Conservation (phyloP, 2,329 filamentous ascomycete genomes). For the Neonectria faginata region DNA sequence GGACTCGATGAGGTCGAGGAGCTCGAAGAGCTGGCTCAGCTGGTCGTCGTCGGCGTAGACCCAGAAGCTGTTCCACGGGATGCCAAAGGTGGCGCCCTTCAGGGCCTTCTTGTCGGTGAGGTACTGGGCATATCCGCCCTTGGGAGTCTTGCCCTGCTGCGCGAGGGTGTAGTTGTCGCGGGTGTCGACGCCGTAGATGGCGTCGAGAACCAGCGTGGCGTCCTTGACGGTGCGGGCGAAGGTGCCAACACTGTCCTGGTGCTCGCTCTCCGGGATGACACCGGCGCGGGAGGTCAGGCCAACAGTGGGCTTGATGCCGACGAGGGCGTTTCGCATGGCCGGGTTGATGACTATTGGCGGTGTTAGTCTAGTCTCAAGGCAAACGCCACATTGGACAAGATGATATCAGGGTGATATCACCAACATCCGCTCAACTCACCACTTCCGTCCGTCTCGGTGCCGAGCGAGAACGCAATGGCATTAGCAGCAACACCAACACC, state of each 20-base stretch:
- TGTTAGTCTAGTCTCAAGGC: slow-evolving; percentile 31
- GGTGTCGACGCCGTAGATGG: slow-evolving; percentile 73
- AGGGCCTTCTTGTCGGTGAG: slow-evolving; percentile 66
- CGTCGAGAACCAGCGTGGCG: slow-evolving; percentile 73
- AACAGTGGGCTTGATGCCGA: slow-evolving; percentile 82
- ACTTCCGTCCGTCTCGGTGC: slow-evolving; percentile 80
- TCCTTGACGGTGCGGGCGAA: slow-evolving; percentile 78
- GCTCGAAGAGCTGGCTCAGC: slow-evolving; percentile 60
- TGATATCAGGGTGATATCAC: background rate
- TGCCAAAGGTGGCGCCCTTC: slow-evolving; percentile 72
- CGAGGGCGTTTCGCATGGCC: slow-evolving; percentile 74
- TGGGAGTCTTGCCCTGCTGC: slow-evolving; percentile 66
- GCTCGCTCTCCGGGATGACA: slow-evolving; percentile 73
- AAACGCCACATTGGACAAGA: background rate
- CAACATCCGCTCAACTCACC: slow-evolving; percentile 49
- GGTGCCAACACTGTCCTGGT: slow-evolving; percentile 76
- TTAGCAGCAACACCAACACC: slow-evolving; percentile 74
- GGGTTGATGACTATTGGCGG: slow-evolving; percentile 71
- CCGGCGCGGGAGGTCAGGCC: slow-evolving; percentile 74
- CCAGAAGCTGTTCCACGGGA: slow-evolving; percentile 82
- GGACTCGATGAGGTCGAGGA: slow-evolving; percentile 63
- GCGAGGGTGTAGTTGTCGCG: slow-evolving; percentile 74
- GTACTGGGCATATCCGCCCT: slow-evolving; percentile 67
- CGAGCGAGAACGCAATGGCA: slow-evolving; percentile 71
- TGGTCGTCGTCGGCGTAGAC: slow-evolving; percentile 67